These are phyloP conservation scores for Metarhizium brunneum DNA, from an alignment of 2,329 filamentous ascomycete genomes.

Conservation along the genomic window DNA sequence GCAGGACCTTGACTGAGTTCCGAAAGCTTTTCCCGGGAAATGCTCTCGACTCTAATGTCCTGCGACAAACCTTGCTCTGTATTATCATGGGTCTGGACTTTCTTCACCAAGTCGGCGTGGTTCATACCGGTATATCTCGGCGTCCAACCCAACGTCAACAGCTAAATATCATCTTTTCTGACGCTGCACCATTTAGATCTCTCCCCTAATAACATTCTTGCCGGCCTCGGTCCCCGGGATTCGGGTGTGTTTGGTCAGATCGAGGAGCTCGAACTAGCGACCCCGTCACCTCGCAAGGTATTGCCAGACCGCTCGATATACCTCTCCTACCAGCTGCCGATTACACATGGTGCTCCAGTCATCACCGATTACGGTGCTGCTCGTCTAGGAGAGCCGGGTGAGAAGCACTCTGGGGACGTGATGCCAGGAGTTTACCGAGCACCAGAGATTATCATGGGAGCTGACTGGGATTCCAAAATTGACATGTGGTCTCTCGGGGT, in stretches of 20 bases:
- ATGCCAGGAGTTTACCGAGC: slow-evolving; percentile 24
- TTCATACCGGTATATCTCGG: slow-evolving; percentile 11
- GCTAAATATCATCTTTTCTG: too few relatives aligned
- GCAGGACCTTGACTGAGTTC: slow-evolving; percentile 12
- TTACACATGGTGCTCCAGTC: slow-evolving; percentile 14
- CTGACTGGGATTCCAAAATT: slow-evolving; percentile 23
- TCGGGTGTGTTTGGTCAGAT: slow-evolving; percentile 7
- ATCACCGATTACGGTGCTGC: slow-evolving; percentile 23
- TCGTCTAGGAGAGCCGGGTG: slow-evolving; percentile 8
- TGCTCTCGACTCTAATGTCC: slow-evolving; percentile 12
- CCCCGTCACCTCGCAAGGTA: slow-evolving; percentile 17
- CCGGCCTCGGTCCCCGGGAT: slow-evolving; percentile 9
- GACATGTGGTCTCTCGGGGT: slow-evolving; percentile 26
- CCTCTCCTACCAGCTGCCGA: slow-evolving; percentile 15
- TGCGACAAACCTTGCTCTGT: slow-evolving; percentile 13
- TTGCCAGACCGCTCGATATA: slow-evolving; percentile 18
- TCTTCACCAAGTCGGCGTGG: slow-evolving; percentile 10
- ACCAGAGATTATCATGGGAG: slow-evolving; percentile 23
- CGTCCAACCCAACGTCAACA: too few relatives aligned
- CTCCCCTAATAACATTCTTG: slow-evolving; percentile 18
- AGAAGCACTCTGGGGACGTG: slow-evolving; percentile 17
- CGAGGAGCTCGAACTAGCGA: slow-evolving; percentile 7
- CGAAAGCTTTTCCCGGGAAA: slow-evolving; percentile 13
- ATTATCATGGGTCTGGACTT: slow-evolving; percentile 12
- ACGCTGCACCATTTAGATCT: slow-evolving; percentile 9